Percentiles rank a stretch among this genome's conserved stretches.
phyloP scores from a whole-genome alignment of 345 rosid species.

The Chamaenerion angustifolium region DNA sequence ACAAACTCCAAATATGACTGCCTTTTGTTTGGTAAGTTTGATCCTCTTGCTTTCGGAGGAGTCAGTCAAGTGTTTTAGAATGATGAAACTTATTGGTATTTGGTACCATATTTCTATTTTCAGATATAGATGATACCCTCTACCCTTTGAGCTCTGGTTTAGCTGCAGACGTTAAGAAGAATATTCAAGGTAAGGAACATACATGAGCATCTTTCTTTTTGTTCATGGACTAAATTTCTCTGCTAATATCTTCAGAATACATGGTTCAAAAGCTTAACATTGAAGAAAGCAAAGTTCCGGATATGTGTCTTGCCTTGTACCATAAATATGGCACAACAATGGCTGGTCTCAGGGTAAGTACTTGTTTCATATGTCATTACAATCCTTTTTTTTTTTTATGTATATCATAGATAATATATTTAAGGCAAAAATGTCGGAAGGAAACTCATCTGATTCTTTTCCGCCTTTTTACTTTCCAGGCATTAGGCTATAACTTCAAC shows the following conservation, averaged over 20 bases:
- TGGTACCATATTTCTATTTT: slow-evolving; percentile 6
- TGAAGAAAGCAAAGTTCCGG: slow-evolving; percentile 43
- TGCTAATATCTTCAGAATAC: slow-evolving; percentile 29
- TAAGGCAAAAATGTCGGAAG: not conserved
- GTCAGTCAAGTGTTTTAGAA: not conserved
- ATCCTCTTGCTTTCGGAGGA: slow-evolving; percentile 34
- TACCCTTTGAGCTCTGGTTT: slow-evolving; percentile 69
- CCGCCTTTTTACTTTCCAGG: slow-evolving; percentile 26
- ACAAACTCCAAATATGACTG: slow-evolving; percentile 42
- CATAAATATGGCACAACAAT: slow-evolving; percentile 83
- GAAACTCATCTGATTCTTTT: not conserved
- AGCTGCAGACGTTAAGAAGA: slow-evolving; percentile 34
- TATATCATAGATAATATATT: not conserved
- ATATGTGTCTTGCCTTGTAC: slow-evolving; percentile 51
- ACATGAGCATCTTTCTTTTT: not conserved
- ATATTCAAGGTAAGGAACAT: slow-evolving; percentile 48
- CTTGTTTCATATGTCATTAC: not conserved
- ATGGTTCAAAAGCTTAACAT: slow-evolving; percentile 62
- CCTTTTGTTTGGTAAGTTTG: slow-evolving; percentile 61
- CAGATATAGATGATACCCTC: slow-evolving; percentile 80
- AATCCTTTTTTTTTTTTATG: not conserved
- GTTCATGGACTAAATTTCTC: not conserved
- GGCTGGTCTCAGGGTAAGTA: slow-evolving; percentile 85
- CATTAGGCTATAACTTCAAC: slow-evolving; percentile 68
- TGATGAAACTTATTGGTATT: not conserved